These are phyloP conservation scores for Cornus kousa DNA, from an alignment of 148 eudicot species.

Conservation along the genomic window DNA sequence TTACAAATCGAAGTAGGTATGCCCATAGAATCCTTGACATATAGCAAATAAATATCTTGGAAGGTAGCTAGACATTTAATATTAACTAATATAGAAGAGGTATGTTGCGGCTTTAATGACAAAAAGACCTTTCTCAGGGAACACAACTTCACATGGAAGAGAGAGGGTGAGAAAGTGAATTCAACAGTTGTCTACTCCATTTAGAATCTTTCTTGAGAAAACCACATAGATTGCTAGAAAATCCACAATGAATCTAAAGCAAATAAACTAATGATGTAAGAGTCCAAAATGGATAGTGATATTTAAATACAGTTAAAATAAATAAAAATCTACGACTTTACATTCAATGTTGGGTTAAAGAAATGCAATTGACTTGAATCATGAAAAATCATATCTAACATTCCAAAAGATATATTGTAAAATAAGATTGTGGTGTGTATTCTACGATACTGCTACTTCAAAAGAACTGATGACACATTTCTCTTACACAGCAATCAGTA, in stretches of 20 bases:
- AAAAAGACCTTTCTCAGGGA: not conserved
- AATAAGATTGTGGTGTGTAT: too few species aligned
- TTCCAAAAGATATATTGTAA: not conserved
- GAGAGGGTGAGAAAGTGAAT: not conserved
- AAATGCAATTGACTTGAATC: not conserved
- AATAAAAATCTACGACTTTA: not conserved
- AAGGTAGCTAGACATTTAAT: not conserved
- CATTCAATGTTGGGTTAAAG: not conserved
- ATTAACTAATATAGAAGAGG: not conserved
- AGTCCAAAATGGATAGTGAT: not conserved
- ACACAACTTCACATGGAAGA: not conserved
- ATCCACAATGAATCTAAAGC: not conserved
- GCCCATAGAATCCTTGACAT: not conserved
- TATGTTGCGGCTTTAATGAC: not conserved
- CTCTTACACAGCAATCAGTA: not conserved
- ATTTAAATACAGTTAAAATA: not conserved
- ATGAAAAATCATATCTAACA: not conserved
- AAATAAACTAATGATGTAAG: too few species aligned
- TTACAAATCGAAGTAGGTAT: conserved; percentile 1
- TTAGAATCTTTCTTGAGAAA: not conserved
- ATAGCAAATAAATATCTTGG: not conserved
- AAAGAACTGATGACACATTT: not conserved
- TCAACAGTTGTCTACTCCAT: not conserved
- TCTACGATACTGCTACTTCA: not conserved
- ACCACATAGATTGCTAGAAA: not conserved